Percentiles rank a stretch among this genome's conserved stretches.
phyloP scores from a whole-genome alignment of 2,329 filamentous ascomycete genomes.

The Trichoderma sp. region DNA sequence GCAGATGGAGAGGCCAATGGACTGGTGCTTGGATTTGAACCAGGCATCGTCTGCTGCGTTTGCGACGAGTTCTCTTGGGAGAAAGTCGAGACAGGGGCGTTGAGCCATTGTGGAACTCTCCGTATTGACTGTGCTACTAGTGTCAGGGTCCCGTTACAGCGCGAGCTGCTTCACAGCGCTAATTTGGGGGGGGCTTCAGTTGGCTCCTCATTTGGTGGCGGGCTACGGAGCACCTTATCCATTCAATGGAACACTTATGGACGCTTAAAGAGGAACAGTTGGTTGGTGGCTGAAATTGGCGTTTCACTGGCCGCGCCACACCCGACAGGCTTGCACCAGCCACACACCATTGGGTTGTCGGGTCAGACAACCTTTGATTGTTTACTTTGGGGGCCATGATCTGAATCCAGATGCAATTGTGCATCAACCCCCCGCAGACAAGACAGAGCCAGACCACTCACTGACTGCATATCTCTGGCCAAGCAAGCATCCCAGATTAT shows the following conservation, averaged over 20 bases:
- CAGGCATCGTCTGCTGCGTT: slow-evolving; percentile 40
- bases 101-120: slow-evolving; percentile 6
- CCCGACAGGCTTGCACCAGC: not conserved
- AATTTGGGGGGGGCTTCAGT: not conserved
- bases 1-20: slow-evolving; percentile 19
- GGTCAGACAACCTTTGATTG: slow-evolving; percentile 24
- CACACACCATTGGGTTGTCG: slow-evolving; percentile 27
- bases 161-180: not conserved
- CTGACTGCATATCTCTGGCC: not conserved
- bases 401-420: slow-evolving; percentile 2
- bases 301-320: slow-evolving; percentile 22
- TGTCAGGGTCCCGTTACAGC: not conserved
- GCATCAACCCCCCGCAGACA: slow-evolving; percentile 3
- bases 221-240: not conserved
- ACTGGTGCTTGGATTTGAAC: not conserved
- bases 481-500: not conserved
- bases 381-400: slow-evolving; percentile 27
- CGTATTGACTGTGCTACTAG: not conserved
- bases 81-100: slow-evolving; percentile 13
- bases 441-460: not conserved
- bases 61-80: slow-evolving; percentile 18
- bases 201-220: not conserved
- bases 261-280: not conserved
- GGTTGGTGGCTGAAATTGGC: not conserved
- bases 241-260: not conserved